These are phyloP conservation scores for Colletotrichum viniferum DNA, from an alignment of 2,329 filamentous ascomycete genomes.

Conservation along the genomic window DNA sequence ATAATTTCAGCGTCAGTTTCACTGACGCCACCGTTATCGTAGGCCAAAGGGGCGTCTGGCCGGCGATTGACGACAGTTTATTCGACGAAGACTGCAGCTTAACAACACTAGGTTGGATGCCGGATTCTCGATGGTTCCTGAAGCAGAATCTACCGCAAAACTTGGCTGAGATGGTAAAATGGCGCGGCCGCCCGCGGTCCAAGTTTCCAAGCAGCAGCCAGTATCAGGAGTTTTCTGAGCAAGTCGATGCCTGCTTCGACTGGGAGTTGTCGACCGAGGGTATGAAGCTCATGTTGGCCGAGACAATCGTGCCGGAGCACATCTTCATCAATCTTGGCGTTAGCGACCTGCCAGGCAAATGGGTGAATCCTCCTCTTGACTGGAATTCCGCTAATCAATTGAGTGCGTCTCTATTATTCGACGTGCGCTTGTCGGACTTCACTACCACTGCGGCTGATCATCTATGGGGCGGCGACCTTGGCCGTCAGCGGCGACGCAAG, in stretches of 20 bases:
- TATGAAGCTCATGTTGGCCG: constrained; percentile 33
- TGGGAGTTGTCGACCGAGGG: constrained; percentile 50
- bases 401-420: neutral
- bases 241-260: constrained; percentile 43
- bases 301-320: constrained; percentile 38
- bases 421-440: neutral
- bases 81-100: constrained; percentile 46
- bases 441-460: constrained; percentile 25
- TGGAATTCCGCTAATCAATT: constrained; percentile 46
- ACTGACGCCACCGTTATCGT: constrained; percentile 24
- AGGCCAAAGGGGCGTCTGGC: constrained; percentile 35
- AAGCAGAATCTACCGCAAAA: constrained; percentile 34
- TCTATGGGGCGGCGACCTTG: constrained; percentile 17
- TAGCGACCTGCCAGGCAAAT: constrained; percentile 15
- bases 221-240: constrained; percentile 30
- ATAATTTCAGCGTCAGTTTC: constrained; percentile 6
- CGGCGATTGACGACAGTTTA: constrained; percentile 30
- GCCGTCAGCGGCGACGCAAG: constrained; percentile 9
- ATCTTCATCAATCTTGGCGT: constrained; percentile 42
- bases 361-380: constrained; percentile 24
- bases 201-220: constrained; percentile 5
- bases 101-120: constrained; percentile 48
- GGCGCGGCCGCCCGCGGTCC: constrained; percentile 8
- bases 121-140: constrained; percentile 40
- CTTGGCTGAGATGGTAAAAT: constrained; percentile 35